Percentiles rank a stretch among this genome's conserved stretches.
Evolutionary conservation across 139 green algal genomes (phyloP).

Genomic region (Astrephomene gubernaculifera): DNA sequence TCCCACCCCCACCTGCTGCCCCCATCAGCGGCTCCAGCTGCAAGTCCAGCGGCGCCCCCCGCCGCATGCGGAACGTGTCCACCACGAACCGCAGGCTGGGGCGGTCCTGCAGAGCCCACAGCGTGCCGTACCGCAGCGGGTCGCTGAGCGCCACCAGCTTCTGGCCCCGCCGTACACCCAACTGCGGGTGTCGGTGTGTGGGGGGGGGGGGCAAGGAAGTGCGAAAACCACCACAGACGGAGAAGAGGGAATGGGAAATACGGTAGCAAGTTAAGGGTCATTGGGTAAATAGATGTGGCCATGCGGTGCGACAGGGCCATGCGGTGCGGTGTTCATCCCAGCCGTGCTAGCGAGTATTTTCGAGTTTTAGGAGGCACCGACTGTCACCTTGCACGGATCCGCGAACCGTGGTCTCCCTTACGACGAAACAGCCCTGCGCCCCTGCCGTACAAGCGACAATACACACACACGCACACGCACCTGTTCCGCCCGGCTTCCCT

Average conservation of each 20-base stretch:
- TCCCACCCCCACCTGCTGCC: background rate
- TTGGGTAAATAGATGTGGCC: background rate
- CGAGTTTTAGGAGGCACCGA: background rate
- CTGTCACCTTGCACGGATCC: background rate
- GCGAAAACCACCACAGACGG: too few species aligned
- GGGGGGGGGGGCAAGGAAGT: background rate
- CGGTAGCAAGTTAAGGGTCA: background rate
- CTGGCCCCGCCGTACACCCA: slow-evolving; percentile 34
- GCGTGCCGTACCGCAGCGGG: slow-evolving; percentile 47
- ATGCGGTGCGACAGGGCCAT: background rate
- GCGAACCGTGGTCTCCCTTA: background rate
- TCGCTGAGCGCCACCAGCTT: slow-evolving; percentile 36
- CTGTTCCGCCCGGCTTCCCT: slow-evolving; percentile 31
- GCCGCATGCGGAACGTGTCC: slow-evolving; percentile 47
- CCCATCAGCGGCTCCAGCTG: slow-evolving; percentile 23
- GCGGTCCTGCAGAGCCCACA: slow-evolving; percentile 48
- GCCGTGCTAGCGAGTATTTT: background rate
- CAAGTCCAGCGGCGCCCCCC: slow-evolving; percentile 15
- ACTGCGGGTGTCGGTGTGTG: background rate
- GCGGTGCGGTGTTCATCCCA: background rate
- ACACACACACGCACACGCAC: background rate
- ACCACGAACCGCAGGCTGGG: slow-evolving; percentile 50
- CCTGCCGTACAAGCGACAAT: background rate
- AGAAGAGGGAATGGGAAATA: background rate
- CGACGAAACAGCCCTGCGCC: background rate